Conservation (phyloP, 805 yeast species). For the Tetrapisispora fleetii region DNA sequence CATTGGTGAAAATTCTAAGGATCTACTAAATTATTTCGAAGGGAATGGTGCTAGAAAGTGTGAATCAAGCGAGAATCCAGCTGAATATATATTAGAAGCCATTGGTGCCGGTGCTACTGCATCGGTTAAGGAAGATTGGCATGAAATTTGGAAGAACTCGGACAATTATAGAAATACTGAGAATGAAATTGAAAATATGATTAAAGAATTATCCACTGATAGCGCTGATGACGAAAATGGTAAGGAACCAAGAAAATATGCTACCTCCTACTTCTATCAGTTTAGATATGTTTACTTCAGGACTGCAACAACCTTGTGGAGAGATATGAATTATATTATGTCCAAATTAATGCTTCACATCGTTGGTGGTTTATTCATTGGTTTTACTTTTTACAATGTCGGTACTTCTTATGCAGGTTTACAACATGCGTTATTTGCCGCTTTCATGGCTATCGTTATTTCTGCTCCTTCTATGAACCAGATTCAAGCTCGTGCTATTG, state of each 20-base stretch:
- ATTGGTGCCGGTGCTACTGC: constrained; percentile 40
- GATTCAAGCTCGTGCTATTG: constrained; percentile 48
- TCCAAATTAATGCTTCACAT: constrained; percentile 44
- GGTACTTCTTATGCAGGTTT: constrained; percentile 43
- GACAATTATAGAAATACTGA: constrained; percentile 25
- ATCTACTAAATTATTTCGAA: constrained; percentile 53
- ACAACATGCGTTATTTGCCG: constrained; percentile 49
- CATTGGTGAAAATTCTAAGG: constrained; percentile 33
- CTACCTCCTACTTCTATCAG: constrained; percentile 37
- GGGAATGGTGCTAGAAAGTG: constrained; percentile 57
- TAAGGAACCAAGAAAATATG: constrained; percentile 12
- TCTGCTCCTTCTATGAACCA: constrained; percentile 51
- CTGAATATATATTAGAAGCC: constrained; percentile 37
- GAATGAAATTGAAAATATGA: constrained; percentile 27
- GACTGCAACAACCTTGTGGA: constrained; percentile 38
- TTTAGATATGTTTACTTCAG: constrained; percentile 33
- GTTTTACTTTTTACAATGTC: constrained; percentile 60
- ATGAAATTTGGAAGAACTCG: constrained; percentile 45
- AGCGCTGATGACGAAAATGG: constrained; percentile 5
- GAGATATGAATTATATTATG: constrained; percentile 52
- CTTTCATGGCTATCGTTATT: constrained; percentile 48
- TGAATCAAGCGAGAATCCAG: constrained; percentile 33
- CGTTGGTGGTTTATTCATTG: constrained; percentile 52
- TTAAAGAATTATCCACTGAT: constrained; percentile 13
- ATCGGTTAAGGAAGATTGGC: constrained; percentile 43